Base-by-base conservation (phyloP, 306 rosid genomes). In the Crotalaria pallida region DNA sequence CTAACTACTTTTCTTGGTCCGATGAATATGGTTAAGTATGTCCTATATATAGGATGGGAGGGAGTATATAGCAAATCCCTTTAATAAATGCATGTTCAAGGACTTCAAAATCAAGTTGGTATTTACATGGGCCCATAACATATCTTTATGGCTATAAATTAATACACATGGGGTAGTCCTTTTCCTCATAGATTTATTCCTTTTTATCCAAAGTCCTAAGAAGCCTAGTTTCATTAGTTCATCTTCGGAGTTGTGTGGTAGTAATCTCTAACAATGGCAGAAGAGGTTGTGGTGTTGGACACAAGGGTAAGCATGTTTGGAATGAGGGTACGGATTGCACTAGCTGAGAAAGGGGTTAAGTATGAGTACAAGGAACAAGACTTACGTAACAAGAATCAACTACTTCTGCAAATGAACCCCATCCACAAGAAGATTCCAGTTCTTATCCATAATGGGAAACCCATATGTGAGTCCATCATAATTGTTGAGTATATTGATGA, bases 371-470 rank as follows among this genome's bases (percentile, higher is more conserved):
- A 18, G 44, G 76, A 74, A 16, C 31, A 79, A n/a, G 64, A 74
- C 36, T 10, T 79, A 17, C 4, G 0, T 1, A 79, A 79, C 76
- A 79, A 79, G 7, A 75, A 77, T 23, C 43, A 57, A 29, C 11
- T 69, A 10, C 80, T 69, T 55, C 50, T 74, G 0, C 18, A 80
- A 44, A 64, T 69, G 80, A 80, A 80, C 45, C 84, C 84, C 0
- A 6, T 75, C 26, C 80, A 82, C 72, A 82, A 78, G 51, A 60
- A 78, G 45, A 65, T 49, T 27, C 83, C 81, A 6, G 83, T 82
- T 69, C 71, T 82, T 17, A 69, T 82, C 40, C 80, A 74, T 19
- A 78, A 74, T 17, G 83, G 86, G 0, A 78, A 69, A 16, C 74
- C 86, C 26, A 58, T 79, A 3, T 61, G 67, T 33, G 82, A 67